Evolutionary conservation across 1,284 basidiomycete species (phyloP), one percentile per base, ranked within the genome.

Genomic region (Marasmius sp.): DNA sequence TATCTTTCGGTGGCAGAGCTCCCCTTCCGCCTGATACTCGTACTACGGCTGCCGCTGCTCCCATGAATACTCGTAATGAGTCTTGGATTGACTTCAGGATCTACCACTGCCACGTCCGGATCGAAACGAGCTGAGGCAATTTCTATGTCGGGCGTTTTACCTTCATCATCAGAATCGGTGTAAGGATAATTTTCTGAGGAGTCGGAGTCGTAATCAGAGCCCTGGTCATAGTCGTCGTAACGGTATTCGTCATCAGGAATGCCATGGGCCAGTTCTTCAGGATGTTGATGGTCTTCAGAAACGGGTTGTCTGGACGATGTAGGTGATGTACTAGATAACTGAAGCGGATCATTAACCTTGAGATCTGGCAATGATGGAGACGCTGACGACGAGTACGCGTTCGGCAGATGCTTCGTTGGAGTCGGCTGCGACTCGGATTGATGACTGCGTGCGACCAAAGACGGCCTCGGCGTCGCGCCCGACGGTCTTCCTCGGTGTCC

Each of bases 201-300:
- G 27, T 51, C n/a, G 50, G 9, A 51, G 34, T 51, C 16, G 50
- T 22, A 9, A 14, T 14, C 18, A 18, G 43, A 45, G 14, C 43
- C 43, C 27, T 27, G 27, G 6, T 47, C 45, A 27, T 33, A 8
- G 34, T 51, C 7, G 33, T 51, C 34, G 50, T 51, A 27, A 11
- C 38, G 34, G 6, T 54, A 12, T 14, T 38, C 34, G 37, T 34
- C 33, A 10, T 14, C 34, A 6, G 34, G n/a, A n/a, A 6, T n/a
- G 16, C 34, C 14, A 14, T 37, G 20, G 33, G 7, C 34, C 9
- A 54, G 4, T 37, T 54, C 52, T 14, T 37, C n/a, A 9, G 52
- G 52, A 54, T 54, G 52, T 6, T 54, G 52, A 38, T 54, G 52
- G 9, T 54, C 52, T 33, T 38, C 52, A 47, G 45, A 47, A 47